Evolutionary conservation across 352 stramenopile species (phyloP), one percentile per base, ranked within the genome.

Genomic region (Phytophthora vignae): DNA sequence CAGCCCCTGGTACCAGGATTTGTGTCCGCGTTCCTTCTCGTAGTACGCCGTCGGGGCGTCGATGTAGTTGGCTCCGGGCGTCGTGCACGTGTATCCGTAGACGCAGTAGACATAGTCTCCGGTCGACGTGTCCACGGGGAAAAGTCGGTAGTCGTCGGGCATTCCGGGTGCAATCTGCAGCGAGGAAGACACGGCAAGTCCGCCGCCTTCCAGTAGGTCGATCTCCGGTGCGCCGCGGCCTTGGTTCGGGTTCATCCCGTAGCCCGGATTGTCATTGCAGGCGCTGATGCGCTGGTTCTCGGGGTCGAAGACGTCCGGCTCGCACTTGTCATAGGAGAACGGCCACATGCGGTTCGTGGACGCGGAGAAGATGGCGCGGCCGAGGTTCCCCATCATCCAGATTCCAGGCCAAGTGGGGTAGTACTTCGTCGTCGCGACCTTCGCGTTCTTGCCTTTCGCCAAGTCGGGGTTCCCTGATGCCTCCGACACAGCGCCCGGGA

Each of bases 381-480:
- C 96, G 2, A 99, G 79, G 81, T 99, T 99, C 7, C 97, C 97
- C 54, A 99, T 78, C 67, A 99, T 85, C 97, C 97, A 99, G 58
- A 99, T 93, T 15, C 96, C 96, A 0, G 97, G 97, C 97, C 97
- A 99, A 17, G 86, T 92, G 29, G 87, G 87, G 68, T 95, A 95
- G 69, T 82, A 95, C 52, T 71, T 69, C 21, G 44, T 10, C 71
- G 88, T 33, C 90, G 70, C 56, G 80, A 88, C 50, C 83, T 83
- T 71, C 58, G 66, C 17, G 90, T 82, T 82, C 1, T 66, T 57
- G 0, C 98, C 64, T 3, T 56, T 54, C 0, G 86, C 42, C 1
- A 85, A 3, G 31, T 90, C 79, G 0, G 83, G 81, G 19, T 90
- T 90, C 0, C 70, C n/a, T n/a, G n/a, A n/a, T n/a, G n/a, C n/a